Base-by-base conservation (phyloP, 2,329 filamentous ascomycete genomes). In the Allantophomopsis cytisporea region DNA sequence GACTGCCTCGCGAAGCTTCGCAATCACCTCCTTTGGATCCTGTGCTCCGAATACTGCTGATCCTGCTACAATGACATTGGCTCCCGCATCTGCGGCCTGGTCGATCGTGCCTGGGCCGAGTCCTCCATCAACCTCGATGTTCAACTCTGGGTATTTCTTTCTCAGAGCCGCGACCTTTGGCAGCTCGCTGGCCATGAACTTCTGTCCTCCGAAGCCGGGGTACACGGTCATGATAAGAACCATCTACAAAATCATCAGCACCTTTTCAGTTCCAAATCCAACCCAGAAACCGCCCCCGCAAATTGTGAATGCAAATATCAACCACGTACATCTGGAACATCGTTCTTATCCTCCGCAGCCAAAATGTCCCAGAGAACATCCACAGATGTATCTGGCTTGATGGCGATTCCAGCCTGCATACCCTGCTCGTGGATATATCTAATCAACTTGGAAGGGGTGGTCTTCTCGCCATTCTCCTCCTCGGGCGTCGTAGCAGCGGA, bases 161-260 rank as follows among this genome's bases (percentile, higher is more conserved):
- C 91, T 77, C 50, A 98, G 69, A 31, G 80, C 86, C 48, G 81
- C 64, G 17, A 98, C 91, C 66, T 98, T 98, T 56, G 89, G 87
- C 49, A 98, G 75, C 65, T 94, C 86, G 6, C 84, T 85, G 11
- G 86, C 79, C 87, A 96, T 96, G 69, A 98, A 98, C 57, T 94
- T 95, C 59, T 98, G 91, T 6, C 91, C 91, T 46, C 91, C 91
- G 56, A 98, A 98, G 35, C 91, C 91, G 35, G 91, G 91, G 63
- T 98, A 76, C 34, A 98, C 91, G 1, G 91, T 98, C 91, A 98
- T 98, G 44, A 98, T 75, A 14, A 98, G 77, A 31, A 94, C 87
- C 91, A 98, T 98, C 89, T 95, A 46, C 10, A 21, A 18, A 20
- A 18, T 37, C 14, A 40, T 48, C 35, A 53, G 44, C 17, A 12